Evolutionary conservation across 2,329 filamentous ascomycete species (phyloP).

Genomic region (Daldinia sp.): DNA sequence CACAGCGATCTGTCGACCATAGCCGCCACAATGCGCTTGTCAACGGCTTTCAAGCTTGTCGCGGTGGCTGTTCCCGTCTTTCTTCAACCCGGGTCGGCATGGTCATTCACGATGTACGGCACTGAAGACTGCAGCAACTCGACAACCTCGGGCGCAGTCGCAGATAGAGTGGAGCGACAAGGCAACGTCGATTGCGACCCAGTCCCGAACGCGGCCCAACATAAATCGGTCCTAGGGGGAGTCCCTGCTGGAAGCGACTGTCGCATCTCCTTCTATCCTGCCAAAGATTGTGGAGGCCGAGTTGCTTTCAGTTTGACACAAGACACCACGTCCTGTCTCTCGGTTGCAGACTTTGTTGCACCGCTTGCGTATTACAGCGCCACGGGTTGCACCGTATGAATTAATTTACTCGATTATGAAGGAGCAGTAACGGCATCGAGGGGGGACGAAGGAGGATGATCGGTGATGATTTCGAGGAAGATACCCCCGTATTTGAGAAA

Average conservation of each 20-base stretch:
- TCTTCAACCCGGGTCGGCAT: slow-evolving; percentile 10
- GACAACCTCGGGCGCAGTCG: neutral
- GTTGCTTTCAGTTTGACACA: slow-evolving; percentile 26
- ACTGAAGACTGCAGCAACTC: slow-evolving; percentile 14
- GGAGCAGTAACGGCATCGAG: neutral
- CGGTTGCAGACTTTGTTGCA: slow-evolving; percentile 11
- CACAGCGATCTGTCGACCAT: neutral
- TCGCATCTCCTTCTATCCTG: slow-evolving; percentile 22
- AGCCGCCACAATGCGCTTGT: slow-evolving; percentile 13
- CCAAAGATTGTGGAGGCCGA: slow-evolving; percentile 7
- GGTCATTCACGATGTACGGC: slow-evolving; percentile 26
- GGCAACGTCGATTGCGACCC: slow-evolving; percentile 17
- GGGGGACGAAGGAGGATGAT: neutral
- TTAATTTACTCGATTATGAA: neutral
- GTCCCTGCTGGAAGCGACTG: slow-evolving; percentile 25
- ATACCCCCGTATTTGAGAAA: neutral
- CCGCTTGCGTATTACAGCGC: slow-evolving; percentile 25
- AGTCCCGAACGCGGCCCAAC: slow-evolving; percentile 14
- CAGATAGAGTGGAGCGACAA: slow-evolving; percentile 14
- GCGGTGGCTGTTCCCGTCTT: slow-evolving; percentile 2
- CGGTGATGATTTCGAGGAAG: neutral
- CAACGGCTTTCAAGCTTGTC: slow-evolving; percentile 1
- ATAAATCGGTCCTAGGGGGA: slow-evolving; percentile 20
- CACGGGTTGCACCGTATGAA: neutral
- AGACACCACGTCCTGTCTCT: slow-evolving; percentile 20